A percentile compares a stretch with the other conserved stretches of the same genome.
Conservation (phyloP, 2,329 filamentous ascomycete genomes). For the Conoideocrella luteorostrata region DNA sequence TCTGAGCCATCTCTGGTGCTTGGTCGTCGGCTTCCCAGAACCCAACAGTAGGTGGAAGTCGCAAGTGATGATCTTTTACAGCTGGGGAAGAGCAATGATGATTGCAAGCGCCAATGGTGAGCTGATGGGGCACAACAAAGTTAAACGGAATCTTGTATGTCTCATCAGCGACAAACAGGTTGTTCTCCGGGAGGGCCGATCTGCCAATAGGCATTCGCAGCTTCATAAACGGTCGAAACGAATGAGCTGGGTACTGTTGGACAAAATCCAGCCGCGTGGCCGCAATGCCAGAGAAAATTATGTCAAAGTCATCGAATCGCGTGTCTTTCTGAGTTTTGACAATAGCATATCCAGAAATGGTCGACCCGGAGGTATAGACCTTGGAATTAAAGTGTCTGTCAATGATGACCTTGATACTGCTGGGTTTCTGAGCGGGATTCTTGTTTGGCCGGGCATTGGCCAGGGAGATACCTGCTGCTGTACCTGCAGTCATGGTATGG, state of each 20-base stretch:
- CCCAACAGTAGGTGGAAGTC: slow-evolving; percentile 46
- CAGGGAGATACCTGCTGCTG: not conserved
- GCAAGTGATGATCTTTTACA: slow-evolving; percentile 45
- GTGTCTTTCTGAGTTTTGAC: slow-evolving; percentile 40
- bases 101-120: slow-evolving; percentile 50
- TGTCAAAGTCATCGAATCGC: slow-evolving; percentile 45
- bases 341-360: slow-evolving; percentile 41
- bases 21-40: slow-evolving; percentile 50
- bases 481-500: slow-evolving; percentile 4
- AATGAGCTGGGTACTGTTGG: slow-evolving; percentile 39
- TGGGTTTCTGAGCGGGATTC: slow-evolving; percentile 2
- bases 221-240: slow-evolving; percentile 49
- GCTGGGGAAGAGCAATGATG: slow-evolving; percentile 38
- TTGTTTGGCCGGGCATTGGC: slow-evolving; percentile 1
- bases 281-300: slow-evolving; percentile 45
- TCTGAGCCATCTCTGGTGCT: slow-evolving; percentile 46
- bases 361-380: slow-evolving; percentile 49
- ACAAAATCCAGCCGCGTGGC: slow-evolving; percentile 46
- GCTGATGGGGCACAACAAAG: slow-evolving; percentile 52
- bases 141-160: slow-evolving; percentile 50
- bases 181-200: slow-evolving; percentile 39
- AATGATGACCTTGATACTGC: slow-evolving; percentile 39
- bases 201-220: slow-evolving; percentile 45
- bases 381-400: slow-evolving; percentile 48
- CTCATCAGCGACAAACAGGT: slow-evolving; percentile 41